phyloP scores from a whole-genome alignment of 192 early-diverging fungal genomes.

The Lobosporangium transversale region DNA sequence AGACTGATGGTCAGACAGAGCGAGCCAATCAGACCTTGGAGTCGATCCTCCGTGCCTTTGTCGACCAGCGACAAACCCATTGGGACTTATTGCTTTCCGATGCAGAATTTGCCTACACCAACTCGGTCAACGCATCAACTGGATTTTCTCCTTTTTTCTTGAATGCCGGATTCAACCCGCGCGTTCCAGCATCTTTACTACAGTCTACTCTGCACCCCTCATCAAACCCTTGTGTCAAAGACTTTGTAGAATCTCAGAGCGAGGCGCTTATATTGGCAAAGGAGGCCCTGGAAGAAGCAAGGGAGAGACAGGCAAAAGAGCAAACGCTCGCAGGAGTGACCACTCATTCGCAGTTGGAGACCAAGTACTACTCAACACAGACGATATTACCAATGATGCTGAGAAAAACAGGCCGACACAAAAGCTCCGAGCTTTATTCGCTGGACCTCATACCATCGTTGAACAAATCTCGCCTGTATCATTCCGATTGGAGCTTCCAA shows the following conservation, averaged over 20 bases:
- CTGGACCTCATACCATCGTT: slow-evolving; percentile 2
- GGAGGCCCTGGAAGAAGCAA: too few relatives aligned
- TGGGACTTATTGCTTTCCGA: slow-evolving; percentile 36
- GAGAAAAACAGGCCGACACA: background rate
- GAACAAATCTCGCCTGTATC: too few relatives aligned
- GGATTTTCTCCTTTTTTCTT: slow-evolving; percentile 3
- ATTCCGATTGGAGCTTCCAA: too few relatives aligned
- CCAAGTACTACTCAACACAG: background rate
- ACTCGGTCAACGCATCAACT: slow-evolving; percentile 43
- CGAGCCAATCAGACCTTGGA: slow-evolving; percentile 19
- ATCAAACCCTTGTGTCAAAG: background rate
- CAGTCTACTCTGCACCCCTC: background rate
- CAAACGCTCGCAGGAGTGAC: background rate
- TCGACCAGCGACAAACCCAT: slow-evolving; percentile 15
- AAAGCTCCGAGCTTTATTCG: slow-evolving; percentile 11
- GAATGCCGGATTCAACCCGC: background rate
- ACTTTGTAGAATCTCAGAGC: background rate
- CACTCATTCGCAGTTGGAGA: background rate
- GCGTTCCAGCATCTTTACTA: background rate
- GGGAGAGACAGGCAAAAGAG: too few relatives aligned
- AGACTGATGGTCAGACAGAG: slow-evolving; percentile 53
- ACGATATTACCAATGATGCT: background rate
- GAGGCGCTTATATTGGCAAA: background rate
- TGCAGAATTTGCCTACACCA: slow-evolving; percentile 67
- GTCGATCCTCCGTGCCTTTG: slow-evolving; percentile 16